Conservation (phyloP, 129 eudicot genomes). For the Erigeron canadensis region DNA sequence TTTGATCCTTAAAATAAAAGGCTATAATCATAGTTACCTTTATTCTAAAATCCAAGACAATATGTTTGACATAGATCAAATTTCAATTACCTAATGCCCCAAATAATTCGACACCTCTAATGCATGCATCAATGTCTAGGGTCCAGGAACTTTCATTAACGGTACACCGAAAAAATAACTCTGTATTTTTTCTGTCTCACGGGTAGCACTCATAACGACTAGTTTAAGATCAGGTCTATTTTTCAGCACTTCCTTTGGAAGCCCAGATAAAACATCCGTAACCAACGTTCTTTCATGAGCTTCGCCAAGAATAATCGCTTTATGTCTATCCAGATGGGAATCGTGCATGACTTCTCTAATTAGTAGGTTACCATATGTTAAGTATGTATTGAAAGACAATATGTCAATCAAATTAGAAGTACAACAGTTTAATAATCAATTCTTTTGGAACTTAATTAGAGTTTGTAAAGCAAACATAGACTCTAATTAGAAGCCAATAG, state of each 20-base stretch:
- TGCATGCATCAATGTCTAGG: too few relatives aligned
- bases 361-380: constrained; percentile 96
- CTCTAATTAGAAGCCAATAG: too few relatives aligned
- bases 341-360: constrained; percentile 99
- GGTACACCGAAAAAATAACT: constrained; percentile 91
- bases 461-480: too few relatives aligned
- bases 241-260: constrained; percentile 81
- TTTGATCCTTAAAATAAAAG: too few relatives aligned
- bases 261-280: constrained; percentile 93
- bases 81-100: too few relatives aligned
- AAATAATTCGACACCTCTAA: too few relatives aligned
- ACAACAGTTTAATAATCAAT: too few relatives aligned
- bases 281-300: constrained; percentile 98
- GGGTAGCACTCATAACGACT: constrained; percentile 99
- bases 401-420: too few relatives aligned
- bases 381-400: constrained; percentile 55
- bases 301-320: constrained; percentile 94
- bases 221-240: constrained; percentile 88
- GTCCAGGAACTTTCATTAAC: constrained; percentile 99
- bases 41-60: too few relatives aligned
- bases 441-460: too few relatives aligned
- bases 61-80: too few relatives aligned
- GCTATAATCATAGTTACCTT: too few relatives aligned
- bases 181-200: constrained; percentile 96
- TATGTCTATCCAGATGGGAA: constrained; percentile 83